Evolutionary conservation across 2,329 filamentous ascomycete genomes (phyloP).

Genomic region (Didymella segeticola): DNA sequence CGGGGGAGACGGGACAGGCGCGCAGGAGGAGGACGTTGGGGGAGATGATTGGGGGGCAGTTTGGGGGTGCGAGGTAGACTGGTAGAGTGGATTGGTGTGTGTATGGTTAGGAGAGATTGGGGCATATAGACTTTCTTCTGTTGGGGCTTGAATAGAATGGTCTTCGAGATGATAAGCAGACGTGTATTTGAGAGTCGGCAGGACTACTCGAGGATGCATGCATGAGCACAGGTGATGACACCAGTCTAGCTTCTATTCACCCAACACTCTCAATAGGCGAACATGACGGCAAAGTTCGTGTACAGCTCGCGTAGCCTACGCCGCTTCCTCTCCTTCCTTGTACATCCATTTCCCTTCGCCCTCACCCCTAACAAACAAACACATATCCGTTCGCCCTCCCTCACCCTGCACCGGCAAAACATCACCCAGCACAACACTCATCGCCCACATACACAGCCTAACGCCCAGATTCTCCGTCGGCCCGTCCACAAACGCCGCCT

Average conservation of each 20-base stretch:
- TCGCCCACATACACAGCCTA: conserved; percentile 34
- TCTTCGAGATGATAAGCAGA: too few relatives aligned
- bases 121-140: not conserved
- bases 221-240: too few relatives aligned
- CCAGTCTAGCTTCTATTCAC: too few relatives aligned
- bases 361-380: conserved; percentile 14
- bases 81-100: not conserved
- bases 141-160: too few relatives aligned
- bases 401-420: conserved; percentile 14
- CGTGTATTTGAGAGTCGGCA: too few relatives aligned
- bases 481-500: conserved; percentile 13
- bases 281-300: too few relatives aligned
- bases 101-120: not conserved
- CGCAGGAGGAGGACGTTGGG: conserved; percentile 55
- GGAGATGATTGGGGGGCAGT: conserved; percentile 56
- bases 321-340: not conserved
- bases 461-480: conserved; percentile 26
- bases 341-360: conserved; percentile 23
- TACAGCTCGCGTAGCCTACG: too few relatives aligned
- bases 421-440: conserved; percentile 28
- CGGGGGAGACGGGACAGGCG: conserved; percentile 53
- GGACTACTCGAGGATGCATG: too few relatives aligned
- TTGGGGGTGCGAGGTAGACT: conserved; percentile 45
- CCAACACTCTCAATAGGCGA: too few relatives aligned
- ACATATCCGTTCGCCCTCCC: conserved; percentile 7